A percentile compares a stretch with the other conserved stretches of the same genome.
These are phyloP conservation scores for Hypholoma fasciculare DNA, from an alignment of 768 basidiomycete genomes.

Conservation along the genomic window DNA sequence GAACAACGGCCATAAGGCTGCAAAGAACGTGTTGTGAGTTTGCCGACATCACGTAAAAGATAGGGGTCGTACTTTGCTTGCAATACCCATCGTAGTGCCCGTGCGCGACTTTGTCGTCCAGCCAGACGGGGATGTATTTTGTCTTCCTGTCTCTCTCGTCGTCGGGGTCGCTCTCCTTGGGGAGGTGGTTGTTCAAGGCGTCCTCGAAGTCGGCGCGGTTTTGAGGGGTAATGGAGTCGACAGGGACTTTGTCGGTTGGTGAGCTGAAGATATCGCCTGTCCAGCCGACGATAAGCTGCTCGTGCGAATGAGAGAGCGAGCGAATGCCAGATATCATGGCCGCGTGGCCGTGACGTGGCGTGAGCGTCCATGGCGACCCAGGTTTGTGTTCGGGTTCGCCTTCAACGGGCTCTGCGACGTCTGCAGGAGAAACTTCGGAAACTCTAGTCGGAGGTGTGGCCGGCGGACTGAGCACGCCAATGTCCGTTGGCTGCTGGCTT, in stretches of 20 bases:
- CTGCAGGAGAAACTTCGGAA: constrained; percentile 40
- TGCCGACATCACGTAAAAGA: not conserved
- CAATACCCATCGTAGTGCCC: constrained; percentile 98
- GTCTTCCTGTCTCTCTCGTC: constrained; percentile 59
- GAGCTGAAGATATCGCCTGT: constrained; percentile 78
- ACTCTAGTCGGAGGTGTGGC: constrained; percentile 69
- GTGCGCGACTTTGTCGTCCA: constrained; percentile 86
- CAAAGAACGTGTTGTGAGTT: not conserved
- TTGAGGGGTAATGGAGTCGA: constrained; percentile 50
- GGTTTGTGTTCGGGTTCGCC: constrained; percentile 4
- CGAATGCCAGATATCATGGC: constrained; percentile 95
- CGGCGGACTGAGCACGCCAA: constrained; percentile 69
- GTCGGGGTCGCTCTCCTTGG: constrained; percentile 57
- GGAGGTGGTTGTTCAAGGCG: constrained; percentile 61
- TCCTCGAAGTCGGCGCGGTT: constrained; percentile 69
- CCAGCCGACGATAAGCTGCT: constrained; percentile 93
- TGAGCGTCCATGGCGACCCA: constrained; percentile 62
- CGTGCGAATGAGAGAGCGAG: constrained; percentile 78
- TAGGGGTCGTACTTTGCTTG: constrained; percentile 74
- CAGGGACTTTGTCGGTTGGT: constrained; percentile 38
- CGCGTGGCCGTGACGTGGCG: constrained; percentile 83
- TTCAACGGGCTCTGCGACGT: constrained; percentile 4
- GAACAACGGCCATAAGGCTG: constrained; percentile 96
- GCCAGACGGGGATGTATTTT: constrained; percentile 87
- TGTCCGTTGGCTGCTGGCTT: constrained; percentile 26